Evolutionary conservation across 73 alveolate species (phyloP).

Genomic region (Blepharisma stoltei): DNA sequence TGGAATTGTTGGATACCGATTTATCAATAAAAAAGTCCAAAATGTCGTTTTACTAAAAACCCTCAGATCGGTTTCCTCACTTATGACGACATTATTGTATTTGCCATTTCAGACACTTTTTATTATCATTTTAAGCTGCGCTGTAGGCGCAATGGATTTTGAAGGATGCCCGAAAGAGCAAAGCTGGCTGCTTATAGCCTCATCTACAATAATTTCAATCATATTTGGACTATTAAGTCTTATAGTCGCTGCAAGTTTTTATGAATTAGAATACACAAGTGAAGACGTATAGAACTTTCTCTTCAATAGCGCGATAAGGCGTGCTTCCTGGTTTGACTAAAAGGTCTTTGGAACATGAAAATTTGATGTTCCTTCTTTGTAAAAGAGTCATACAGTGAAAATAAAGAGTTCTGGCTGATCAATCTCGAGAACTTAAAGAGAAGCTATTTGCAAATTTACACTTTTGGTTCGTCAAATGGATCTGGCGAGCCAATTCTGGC

Average conservation of each 20-base stretch:
- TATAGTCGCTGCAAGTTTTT: slow-evolving; percentile 18
- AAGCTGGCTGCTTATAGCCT: not conserved
- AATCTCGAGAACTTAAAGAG: no score
- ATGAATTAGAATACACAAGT: slow-evolving; percentile 21
- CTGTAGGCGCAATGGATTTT: not conserved
- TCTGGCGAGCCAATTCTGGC: no score
- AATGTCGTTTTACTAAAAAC: slow-evolving; percentile 7
- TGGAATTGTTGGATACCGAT: slow-evolving; percentile 9
- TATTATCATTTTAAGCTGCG: not conserved
- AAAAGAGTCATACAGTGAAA: no score
- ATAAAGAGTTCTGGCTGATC: no score
- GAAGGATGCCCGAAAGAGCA: not conserved
- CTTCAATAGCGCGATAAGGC: no score
- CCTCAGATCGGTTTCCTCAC: slow-evolving; percentile 22
- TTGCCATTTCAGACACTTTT: slow-evolving; percentile 9
- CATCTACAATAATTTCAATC: not conserved
- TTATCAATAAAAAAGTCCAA: slow-evolving; percentile 22
- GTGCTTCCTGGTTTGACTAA: no score
- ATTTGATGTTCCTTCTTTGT: no score
- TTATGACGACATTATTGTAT: not conserved
- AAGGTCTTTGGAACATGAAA: no score
- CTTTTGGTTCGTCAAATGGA: no score
- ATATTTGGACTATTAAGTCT: not conserved
- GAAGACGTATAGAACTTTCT: no score
- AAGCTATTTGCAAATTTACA: no score